Conservation (phyloP, 169 alveolate genomes). For the Plasmodium relictum region DNA sequence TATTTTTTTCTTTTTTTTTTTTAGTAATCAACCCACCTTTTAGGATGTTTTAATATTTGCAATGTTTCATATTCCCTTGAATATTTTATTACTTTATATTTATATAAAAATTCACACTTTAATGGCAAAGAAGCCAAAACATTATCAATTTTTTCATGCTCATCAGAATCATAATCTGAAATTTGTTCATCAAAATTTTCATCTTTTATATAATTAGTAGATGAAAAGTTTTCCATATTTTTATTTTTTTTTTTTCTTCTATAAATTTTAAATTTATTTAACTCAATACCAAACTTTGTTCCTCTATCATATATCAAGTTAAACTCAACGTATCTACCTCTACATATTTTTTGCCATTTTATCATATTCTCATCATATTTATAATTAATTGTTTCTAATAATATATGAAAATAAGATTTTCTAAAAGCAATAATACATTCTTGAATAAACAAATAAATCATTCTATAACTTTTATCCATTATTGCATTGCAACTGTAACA, state of each 20-base stretch:
- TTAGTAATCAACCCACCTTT: constrained; percentile 63
- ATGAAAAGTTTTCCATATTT: constrained; percentile 25
- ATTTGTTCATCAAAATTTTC: constrained; percentile 68
- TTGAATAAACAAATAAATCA: constrained; percentile 60
- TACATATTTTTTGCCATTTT: constrained; percentile 89
- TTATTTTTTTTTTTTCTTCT: constrained; percentile 33
- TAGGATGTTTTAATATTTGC: constrained; percentile 58
- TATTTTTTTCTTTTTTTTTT: not conserved
- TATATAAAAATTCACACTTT: constrained; percentile 57
- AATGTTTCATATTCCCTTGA: constrained; percentile 72
- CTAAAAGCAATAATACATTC: constrained; percentile 65
- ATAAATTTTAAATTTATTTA: constrained; percentile 52
- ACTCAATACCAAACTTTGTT: constrained; percentile 90
- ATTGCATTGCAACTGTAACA: constrained; percentile 65
- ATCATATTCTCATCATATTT: constrained; percentile 85
- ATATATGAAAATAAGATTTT: constrained; percentile 84
- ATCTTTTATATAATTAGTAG: constrained; percentile 51
- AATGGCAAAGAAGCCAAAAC: constrained; percentile 65
- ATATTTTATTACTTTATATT: constrained; percentile 47
- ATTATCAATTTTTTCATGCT: constrained; percentile 73
- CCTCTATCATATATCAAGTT: constrained; percentile 91
- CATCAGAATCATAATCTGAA: constrained; percentile 73
- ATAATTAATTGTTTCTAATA: constrained; percentile 81
- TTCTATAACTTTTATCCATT: constrained; percentile 71
- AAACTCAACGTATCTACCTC: constrained; percentile 93